A percentile compares a stretch with the other conserved stretches of the same genome.
These are phyloP conservation scores for Rhodotorula sp. DNA, from an alignment of 1,284 basidiomycete species.

Conservation along the genomic window DNA sequence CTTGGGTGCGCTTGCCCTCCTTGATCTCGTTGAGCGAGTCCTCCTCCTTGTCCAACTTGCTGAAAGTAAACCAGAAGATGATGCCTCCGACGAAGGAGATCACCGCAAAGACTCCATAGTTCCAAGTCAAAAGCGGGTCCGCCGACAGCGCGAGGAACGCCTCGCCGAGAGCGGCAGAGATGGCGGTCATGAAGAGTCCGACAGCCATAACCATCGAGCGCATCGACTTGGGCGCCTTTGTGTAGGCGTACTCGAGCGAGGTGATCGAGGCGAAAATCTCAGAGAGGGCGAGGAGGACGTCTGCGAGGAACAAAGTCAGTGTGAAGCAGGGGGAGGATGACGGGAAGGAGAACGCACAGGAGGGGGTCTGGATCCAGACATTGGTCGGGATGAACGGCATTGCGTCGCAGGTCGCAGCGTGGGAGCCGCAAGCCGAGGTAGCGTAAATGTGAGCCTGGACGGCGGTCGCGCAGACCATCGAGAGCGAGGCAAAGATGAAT, in stretches of 20 bases:
- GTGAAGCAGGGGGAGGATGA: neutral
- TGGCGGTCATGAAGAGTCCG: slow-evolving; percentile 48
- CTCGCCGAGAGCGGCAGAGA: slow-evolving; percentile 54
- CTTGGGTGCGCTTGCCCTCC: neutral
- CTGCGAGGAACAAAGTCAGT: neutral
- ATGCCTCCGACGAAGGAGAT: slow-evolving; percentile 56
- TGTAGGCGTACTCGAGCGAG: slow-evolving; percentile 77
- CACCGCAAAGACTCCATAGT: slow-evolving; percentile 56
- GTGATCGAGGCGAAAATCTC: slow-evolving; percentile 82
- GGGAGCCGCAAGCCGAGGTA: slow-evolving; percentile 61
- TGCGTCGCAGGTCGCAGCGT: slow-evolving; percentile 57
- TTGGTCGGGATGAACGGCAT: slow-evolving; percentile 53
- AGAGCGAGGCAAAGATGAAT: slow-evolving; percentile 59
- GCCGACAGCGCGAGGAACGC: slow-evolving; percentile 58
- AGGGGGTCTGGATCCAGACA: slow-evolving; percentile 62
- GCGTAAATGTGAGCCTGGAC: slow-evolving; percentile 63
- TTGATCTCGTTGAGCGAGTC: slow-evolving; percentile 36
- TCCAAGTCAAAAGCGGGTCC: slow-evolving; percentile 53
- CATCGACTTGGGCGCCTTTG: slow-evolving; percentile 58
- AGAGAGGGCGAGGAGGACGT: slow-evolving; percentile 52
- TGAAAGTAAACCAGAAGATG: slow-evolving; percentile 64
- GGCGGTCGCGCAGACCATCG: slow-evolving; percentile 65
- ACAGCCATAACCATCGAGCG: slow-evolving; percentile 49
- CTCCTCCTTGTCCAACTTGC: slow-evolving; percentile 40
- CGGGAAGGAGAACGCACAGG: neutral